phyloP scores from a whole-genome alignment of 140 eudicot species.

The Stevia rebaudiana region DNA sequence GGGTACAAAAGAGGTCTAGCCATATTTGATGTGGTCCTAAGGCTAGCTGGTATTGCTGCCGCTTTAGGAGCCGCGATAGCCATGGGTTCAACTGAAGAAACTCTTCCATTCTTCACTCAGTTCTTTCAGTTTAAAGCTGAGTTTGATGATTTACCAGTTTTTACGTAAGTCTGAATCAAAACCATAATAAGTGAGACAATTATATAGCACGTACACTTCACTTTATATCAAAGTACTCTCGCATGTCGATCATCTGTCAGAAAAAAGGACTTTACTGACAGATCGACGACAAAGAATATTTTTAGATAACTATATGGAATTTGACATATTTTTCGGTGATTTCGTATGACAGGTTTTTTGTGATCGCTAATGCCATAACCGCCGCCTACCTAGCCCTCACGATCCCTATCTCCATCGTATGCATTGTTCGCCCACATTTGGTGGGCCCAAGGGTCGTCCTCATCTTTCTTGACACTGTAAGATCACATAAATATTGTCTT shows the following conservation, averaged over 20 bases:
- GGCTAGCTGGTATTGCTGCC: constrained; percentile 15
- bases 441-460: constrained; percentile 49
- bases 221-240: no score
- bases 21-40: constrained; percentile 29
- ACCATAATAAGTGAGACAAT: no score
- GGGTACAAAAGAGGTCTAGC: constrained; percentile 50
- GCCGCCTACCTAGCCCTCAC: constrained; percentile 56
- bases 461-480: constrained; percentile 56
- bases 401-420: constrained; percentile 56
- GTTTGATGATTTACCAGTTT: constrained; percentile 50
- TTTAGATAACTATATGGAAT: neutral
- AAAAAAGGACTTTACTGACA: no score
- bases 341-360: constrained; percentile 45
- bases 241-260: no score
- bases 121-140: constrained; percentile 18
- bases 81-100: constrained; percentile 12
- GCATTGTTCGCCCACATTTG: constrained; percentile 54
- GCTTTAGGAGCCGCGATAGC: constrained; percentile 26
- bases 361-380: constrained; percentile 51
- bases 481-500: neutral
- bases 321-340: neutral
- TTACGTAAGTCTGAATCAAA: constrained; percentile 38
- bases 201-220: no score
- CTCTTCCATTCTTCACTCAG: constrained; percentile 15
- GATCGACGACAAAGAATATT: no score